Evolutionary conservation across 768 basidiomycete species (phyloP).

Genomic region (Leucosporidium scottii): DNA sequence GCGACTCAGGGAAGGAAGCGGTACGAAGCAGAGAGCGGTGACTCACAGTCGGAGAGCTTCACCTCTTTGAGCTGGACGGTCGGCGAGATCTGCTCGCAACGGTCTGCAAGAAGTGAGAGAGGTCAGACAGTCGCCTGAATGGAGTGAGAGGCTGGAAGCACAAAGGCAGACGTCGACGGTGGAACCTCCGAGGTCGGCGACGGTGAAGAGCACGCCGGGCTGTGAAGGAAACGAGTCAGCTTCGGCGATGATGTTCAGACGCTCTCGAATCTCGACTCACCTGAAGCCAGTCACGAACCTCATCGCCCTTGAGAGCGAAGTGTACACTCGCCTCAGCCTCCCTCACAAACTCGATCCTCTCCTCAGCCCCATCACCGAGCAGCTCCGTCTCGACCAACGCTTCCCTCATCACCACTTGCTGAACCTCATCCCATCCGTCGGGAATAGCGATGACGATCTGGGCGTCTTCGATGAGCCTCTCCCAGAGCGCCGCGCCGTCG

Average conservation of each 20-base stretch:
- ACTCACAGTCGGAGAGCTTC: background rate
- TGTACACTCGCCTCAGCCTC: background rate
- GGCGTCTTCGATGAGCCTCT: background rate
- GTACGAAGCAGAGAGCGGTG: background rate
- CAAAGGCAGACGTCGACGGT: background rate
- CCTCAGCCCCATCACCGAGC: background rate
- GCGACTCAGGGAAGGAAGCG: background rate
- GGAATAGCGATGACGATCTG: background rate
- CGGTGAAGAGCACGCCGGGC: background rate
- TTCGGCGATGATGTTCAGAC: background rate
- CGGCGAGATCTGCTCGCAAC: background rate
- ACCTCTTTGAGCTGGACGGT: background rate
- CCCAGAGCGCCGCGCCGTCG: background rate
- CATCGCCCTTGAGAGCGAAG: background rate
- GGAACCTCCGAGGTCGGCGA: background rate
- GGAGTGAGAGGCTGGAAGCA: background rate
- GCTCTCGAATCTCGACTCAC: background rate
- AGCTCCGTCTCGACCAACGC: background rate
- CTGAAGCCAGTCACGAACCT: background rate
- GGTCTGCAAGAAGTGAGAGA: background rate
- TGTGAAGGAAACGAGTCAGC: background rate
- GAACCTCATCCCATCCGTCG: background rate
- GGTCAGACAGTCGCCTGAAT: too few species aligned
- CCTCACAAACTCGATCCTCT: background rate
- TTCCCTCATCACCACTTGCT: background rate